phyloP scores from a whole-genome alignment of 805 yeast species.

The Myxozyma kluyveri region DNA sequence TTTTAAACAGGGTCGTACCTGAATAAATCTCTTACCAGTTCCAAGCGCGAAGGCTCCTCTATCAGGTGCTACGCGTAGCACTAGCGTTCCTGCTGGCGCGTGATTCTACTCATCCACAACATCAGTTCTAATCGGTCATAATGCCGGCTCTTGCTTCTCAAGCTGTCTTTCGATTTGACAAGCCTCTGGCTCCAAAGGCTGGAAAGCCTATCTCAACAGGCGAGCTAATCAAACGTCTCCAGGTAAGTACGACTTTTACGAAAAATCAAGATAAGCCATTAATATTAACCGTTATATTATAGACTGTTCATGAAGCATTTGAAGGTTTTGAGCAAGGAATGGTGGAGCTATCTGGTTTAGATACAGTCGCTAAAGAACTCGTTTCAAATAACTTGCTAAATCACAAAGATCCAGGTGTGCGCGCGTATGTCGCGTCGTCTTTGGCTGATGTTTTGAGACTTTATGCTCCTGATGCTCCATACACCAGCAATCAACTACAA shows the following conservation, averaged over 20 bases:
- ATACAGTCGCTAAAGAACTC: slow-evolving; percentile 50
- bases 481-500: slow-evolving; percentile 57
- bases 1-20: too few relatives aligned
- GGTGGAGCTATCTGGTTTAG: slow-evolving; percentile 48
- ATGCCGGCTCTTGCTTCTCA: neutral
- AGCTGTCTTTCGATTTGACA: slow-evolving; percentile 41
- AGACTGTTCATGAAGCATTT: slow-evolving; percentile 61
- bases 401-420: slow-evolving; percentile 66
- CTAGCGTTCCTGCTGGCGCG: too few relatives aligned
- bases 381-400: slow-evolving; percentile 56
- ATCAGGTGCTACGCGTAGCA: too few relatives aligned
- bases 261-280: neutral
- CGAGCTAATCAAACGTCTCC: slow-evolving; percentile 58
- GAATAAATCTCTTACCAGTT: too few relatives aligned
- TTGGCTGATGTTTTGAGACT: slow-evolving; percentile 71
- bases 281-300: neutral
- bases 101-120: too few relatives aligned
- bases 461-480: slow-evolving; percentile 90
- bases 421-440: slow-evolving; percentile 68
- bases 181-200: slow-evolving; percentile 55
- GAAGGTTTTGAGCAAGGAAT: slow-evolving; percentile 60
- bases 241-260: slow-evolving; percentile 34
- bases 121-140: neutral
- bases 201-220: slow-evolving; percentile 58
- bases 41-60: too few relatives aligned